Evolutionary conservation across 176 grass and related monocot species (phyloP).

Genomic region (Hsuehochloa calcarea): DNA sequence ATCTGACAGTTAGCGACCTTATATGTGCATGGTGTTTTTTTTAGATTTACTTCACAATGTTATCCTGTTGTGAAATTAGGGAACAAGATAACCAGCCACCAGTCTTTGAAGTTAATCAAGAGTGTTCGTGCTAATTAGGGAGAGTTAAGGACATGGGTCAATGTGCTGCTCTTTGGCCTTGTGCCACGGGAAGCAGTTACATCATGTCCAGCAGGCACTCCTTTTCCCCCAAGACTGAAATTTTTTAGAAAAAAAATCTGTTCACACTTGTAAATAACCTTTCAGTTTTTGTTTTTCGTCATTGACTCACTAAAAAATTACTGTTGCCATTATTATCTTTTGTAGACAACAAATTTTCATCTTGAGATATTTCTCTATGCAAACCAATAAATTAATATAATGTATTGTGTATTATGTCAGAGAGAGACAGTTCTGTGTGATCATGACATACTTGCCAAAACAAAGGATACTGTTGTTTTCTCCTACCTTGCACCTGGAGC

Average conservation of each 20-base stretch:
- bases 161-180: not conserved
- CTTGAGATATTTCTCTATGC: conserved; percentile 4
- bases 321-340: conserved; percentile 8
- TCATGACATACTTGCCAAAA: conserved; percentile 84
- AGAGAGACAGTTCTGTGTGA: conserved; percentile 80
- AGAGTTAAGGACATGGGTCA: not conserved
- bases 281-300: not conserved
- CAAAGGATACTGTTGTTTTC: conserved; percentile 67
- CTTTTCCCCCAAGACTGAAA: not conserved
- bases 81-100: not conserved
- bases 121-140: not conserved
- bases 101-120: not conserved
- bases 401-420: conserved; percentile 47
- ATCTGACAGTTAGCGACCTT: conserved; percentile 6
- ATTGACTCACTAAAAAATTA: not conserved
- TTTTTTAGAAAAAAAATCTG: not conserved
- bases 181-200: not conserved
- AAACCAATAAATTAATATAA: conserved; percentile 11
- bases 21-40: not conserved
- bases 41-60: conserved; percentile 6
- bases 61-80: not conserved
- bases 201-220: not conserved
- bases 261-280: not conserved
- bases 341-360: not conserved
- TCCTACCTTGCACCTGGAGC: conserved; percentile 60